These are phyloP conservation scores for Dothistroma septosporum DNA, from an alignment of 2,329 filamentous ascomycete genomes.

Conservation along the genomic window DNA sequence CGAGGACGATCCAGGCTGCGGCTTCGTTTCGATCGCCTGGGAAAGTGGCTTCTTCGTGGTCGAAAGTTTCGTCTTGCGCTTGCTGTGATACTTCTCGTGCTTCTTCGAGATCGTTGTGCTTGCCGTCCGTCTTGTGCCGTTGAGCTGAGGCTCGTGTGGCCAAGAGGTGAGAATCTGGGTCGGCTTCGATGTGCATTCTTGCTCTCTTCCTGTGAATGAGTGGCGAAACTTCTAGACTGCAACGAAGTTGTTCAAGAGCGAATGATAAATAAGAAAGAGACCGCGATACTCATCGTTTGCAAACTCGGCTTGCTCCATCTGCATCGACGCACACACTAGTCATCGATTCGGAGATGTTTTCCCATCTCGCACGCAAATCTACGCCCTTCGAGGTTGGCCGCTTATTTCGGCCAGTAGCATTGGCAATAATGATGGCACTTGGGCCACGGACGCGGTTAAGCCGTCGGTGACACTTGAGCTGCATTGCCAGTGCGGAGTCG, in stretches of 20 bases:
- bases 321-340: neutral
- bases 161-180: neutral
- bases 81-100: neutral
- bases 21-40: constrained; percentile 10
- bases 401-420: neutral
- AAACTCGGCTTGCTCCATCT: neutral
- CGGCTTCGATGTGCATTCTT: constrained; percentile 3
- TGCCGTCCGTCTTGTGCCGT: neutral
- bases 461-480: neutral
- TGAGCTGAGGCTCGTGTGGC: neutral
- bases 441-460: neutral
- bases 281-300: neutral
- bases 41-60: constrained; percentile 2
- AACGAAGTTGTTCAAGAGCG: neutral
- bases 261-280: neutral
- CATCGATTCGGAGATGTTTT: neutral
- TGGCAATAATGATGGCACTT: neutral
- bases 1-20: constrained; percentile 17
- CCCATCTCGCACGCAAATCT: neutral
- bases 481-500: neutral
- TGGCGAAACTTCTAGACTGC: neutral
- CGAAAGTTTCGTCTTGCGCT: neutral
- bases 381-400: neutral
- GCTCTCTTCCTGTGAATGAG: neutral
- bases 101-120: neutral